Evolutionary conservation across 1,284 basidiomycete genomes (phyloP).

Genomic region (Prillingera fragicola): DNA sequence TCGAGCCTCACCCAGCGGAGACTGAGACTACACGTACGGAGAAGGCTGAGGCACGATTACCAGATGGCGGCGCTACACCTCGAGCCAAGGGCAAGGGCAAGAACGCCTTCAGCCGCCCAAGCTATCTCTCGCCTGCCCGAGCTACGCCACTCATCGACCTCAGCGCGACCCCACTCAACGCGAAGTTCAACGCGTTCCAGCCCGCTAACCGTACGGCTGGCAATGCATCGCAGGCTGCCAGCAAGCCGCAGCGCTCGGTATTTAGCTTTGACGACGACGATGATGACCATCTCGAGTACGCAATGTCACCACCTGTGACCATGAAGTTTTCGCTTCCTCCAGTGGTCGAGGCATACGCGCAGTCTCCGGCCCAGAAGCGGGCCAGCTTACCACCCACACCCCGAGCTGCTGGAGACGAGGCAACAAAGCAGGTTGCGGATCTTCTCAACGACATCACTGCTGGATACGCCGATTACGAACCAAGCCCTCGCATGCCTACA

Average conservation of each 20-base stretch:
- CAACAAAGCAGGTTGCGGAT: constrained; percentile 25
- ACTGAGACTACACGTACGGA: too few species aligned
- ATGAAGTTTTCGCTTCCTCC: constrained; percentile 75
- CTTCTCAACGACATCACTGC: constrained; percentile 39
- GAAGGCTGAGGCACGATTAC: too few species aligned
- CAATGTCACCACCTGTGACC: constrained; percentile 80
- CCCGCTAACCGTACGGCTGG: constrained; percentile 2
- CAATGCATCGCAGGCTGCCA: constrained; percentile 49
- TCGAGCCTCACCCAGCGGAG: too few species aligned
- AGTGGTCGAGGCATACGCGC: constrained; percentile 54
- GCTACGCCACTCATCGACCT: constrained; percentile 51
- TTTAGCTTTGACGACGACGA: constrained; percentile 28
- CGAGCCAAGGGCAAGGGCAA: too few species aligned
- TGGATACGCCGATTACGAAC: constrained; percentile 19
- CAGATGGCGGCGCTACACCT: too few species aligned
- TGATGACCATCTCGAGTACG: constrained; percentile 53
- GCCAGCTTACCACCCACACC: neutral
- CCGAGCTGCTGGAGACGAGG: neutral
- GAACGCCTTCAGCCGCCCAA: too few species aligned
- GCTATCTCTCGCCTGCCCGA: neutral
- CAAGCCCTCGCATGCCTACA: constrained; percentile 29
- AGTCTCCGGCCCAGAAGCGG: constrained; percentile 46
- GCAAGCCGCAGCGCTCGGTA: constrained; percentile 24
- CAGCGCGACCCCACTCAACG: constrained; percentile 55
- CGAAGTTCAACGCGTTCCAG: constrained; percentile 41